Base-by-base conservation (phyloP, 2,329 filamentous ascomycete species). In the Myriosclerotinia curreyana region DNA sequence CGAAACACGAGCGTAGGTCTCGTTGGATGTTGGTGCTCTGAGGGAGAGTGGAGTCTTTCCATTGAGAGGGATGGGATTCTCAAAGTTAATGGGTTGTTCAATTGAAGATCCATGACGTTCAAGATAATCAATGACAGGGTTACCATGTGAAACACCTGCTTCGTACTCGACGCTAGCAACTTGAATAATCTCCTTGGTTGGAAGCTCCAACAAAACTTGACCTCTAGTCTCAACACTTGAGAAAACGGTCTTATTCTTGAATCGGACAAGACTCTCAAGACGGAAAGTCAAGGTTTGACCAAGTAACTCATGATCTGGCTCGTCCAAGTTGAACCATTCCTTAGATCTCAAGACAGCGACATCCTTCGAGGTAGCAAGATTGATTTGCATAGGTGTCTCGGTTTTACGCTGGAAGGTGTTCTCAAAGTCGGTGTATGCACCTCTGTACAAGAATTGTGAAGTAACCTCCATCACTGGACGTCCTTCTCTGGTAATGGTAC, bases 351-450 rank as follows among this genome's bases (percentile, higher is more conserved):
- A 83, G 28, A 99, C 89, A 54, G 95, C 94, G 49, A 99, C 88
- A 72, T 99, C 96, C 80, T 95, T 96, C 74, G 85, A 88, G 3
- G 92, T 93, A 17, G 83, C 87, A 56, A 99, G 84, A 74, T 96
- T 90, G 36, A 99, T 82, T 78, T 99, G 91, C 83, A 98, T 95
- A 0, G 94, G 93, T 1, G 91, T 96, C 80, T 99, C 95, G 8
- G 88, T 86, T 84, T 97, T 98, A 75, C 95, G 90, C 80, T 98
- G 93, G 87, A 99, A 99, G 8, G 96, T 99, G 80, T 96, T 99
- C 79, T 97, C 90, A 72, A 86, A 99, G 77, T 99, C 96, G 64
- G 85, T 90, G 79, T 99, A 99, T 38, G 83, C 83, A 64, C 95
- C 95, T 58, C 96, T 89, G 82, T 99, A 99, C 73, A 99, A 78